Conservation (phyloP, 345 rosid genomes). For the Jatropha curcas region DNA sequence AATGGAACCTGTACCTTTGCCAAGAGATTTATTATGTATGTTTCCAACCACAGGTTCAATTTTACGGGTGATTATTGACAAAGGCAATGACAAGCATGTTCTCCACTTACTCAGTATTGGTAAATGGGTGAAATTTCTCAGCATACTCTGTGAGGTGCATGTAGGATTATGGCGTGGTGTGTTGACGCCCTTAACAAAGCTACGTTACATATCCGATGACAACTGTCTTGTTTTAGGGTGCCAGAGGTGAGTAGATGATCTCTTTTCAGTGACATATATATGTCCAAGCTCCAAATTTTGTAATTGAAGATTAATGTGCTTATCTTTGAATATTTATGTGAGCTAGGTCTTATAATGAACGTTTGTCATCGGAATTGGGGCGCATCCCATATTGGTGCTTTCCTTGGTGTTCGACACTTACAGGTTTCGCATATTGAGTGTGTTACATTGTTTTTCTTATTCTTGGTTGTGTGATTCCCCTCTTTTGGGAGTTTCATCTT, state of each 20-base stretch:
- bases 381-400: constrained; percentile 64
- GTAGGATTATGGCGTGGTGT: constrained; percentile 68
- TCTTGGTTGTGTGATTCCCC: constrained; percentile 1
- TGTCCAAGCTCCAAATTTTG: not conserved
- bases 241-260: constrained; percentile 43
- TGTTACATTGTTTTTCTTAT: constrained; percentile 4
- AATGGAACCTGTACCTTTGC: constrained; percentile 46
- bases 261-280: not conserved
- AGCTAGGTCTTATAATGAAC: constrained; percentile 51
- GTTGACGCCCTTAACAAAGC: constrained; percentile 45
- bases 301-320: constrained; percentile 13
- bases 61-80: constrained; percentile 52
- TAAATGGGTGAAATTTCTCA: constrained; percentile 63
- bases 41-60: constrained; percentile 81
- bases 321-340: constrained; percentile 4
- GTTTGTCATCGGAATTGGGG: constrained; percentile 44
- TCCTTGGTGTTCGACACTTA: constrained; percentile 56
- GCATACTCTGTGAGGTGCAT: constrained; percentile 53
- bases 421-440: constrained; percentile 51
- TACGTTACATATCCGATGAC: constrained; percentile 42
- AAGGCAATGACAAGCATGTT: constrained; percentile 29
- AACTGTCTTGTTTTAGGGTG: constrained; percentile 37
- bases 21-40: constrained; percentile 55
- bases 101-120: constrained; percentile 48
- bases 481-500: not conserved